phyloP scores from a whole-genome alignment of 2,329 filamentous ascomycete genomes.

The Raffaelea arxii region DNA sequence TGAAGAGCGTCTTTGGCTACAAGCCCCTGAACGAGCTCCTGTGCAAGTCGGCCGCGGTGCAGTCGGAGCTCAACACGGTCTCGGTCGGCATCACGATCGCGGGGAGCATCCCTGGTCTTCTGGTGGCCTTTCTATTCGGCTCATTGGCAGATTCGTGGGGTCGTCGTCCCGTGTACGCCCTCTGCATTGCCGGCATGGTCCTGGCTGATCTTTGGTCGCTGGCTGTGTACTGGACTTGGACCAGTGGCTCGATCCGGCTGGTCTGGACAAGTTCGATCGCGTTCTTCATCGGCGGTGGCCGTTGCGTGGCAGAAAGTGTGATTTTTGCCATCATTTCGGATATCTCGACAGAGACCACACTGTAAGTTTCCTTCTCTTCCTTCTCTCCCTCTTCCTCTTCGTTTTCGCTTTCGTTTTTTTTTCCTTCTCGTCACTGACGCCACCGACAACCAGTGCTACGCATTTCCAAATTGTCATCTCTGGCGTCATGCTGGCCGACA shows the following conservation, averaged over 20 bases:
- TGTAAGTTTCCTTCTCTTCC: neutral
- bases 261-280: neutral
- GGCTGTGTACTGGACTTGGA: neutral
- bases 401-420: neutral
- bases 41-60: neutral
- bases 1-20: neutral
- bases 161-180: neutral
- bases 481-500: neutral
- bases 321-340: conserved; percentile 3
- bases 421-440: too few relatives aligned
- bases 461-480: neutral
- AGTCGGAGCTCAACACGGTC: neutral
- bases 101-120: neutral
- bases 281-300: conserved; percentile 1
- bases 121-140: conserved; percentile 1
- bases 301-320: neutral
- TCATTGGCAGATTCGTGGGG: neutral
- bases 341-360: neutral
- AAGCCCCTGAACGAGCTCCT: neutral
- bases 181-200: neutral
- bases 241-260: neutral
- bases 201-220: neutral
- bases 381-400: neutral
- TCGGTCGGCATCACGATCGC: neutral
- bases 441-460: neutral